Evolutionary conservation across 352 stramenopile genomes (phyloP), one percentile per base, ranked within the genome.

Genomic region (Peronospora destructor): DNA sequence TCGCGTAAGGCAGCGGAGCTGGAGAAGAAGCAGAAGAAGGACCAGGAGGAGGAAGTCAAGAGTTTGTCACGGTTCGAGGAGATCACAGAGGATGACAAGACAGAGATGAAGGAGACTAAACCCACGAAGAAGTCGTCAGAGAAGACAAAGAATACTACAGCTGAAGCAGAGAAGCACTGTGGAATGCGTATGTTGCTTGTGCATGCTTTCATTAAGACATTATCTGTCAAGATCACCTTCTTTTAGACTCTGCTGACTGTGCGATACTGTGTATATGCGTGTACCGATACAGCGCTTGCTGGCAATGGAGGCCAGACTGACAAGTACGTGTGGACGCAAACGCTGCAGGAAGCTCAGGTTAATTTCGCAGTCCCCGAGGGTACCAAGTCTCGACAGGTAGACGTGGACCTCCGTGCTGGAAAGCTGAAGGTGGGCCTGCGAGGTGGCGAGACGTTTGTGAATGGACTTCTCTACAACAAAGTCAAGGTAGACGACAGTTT

Each of bases 401-500:
- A 87, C 19, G 92, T 98, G 6, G 66, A 89, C 14, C 98, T 99
- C 48, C 73, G 64, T 5, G 91, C 95, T 49, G 86, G 76, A 16
- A 83, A 90, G 41, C 70, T 99, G 0, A 92, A 89, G 55, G 88
- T 97, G 8, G 85, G 71, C 14, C 47, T 98, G 14, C 96, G 94
- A 43, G 68, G 68, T 14, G 68, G 66, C 9, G 35, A 58, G 12
- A 66, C 69, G 14, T 75, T 97, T 29, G 73, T 96, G 16, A 75
- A 99, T 64, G 96, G 88, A n/a, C 33, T 69, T 12, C 71, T 99
- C 4, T 86, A 91, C 68, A 97, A 98, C 52, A 72, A 86, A 30
- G 85, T 99, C 23, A 97, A 98, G 53, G 81, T 98, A 38, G 97
- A 99, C 56, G 97, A 99, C 71, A 98, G 88, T 60, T 98, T 98